Conservation (phyloP, 2,329 filamentous ascomycete genomes). For the Neonectria sp. region DNA sequence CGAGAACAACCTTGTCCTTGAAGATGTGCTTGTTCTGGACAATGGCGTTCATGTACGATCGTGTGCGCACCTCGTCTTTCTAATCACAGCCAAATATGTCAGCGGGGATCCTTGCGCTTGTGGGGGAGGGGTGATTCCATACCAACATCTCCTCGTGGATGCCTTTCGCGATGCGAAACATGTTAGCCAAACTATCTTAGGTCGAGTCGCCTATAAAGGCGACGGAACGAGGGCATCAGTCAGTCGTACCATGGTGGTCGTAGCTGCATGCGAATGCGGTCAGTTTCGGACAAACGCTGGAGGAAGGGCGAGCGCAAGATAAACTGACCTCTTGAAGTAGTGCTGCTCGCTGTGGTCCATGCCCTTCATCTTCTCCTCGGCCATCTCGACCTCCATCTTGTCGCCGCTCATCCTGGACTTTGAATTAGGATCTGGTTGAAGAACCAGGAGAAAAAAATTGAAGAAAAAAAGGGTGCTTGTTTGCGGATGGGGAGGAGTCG, state of each 20-base stretch:
- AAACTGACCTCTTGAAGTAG: conserved; percentile 93
- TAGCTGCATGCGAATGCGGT: conserved; percentile 74
- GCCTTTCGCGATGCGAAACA: conserved; percentile 67
- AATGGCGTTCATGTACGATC: conserved; percentile 97
- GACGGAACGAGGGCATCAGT: conserved; percentile 45
- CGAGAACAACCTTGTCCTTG: conserved; percentile 87
- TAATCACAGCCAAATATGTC: conserved; percentile 55
- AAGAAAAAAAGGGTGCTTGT: conserved; percentile 9
- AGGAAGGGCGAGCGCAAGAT: conserved; percentile 19
- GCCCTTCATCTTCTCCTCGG: conserved; percentile 75
- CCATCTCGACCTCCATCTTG: conserved; percentile 72
- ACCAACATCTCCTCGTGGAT: conserved; percentile 99
- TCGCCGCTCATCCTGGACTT: conserved; percentile 61
- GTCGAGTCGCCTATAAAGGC: conserved; percentile 15
- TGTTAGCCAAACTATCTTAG: conserved; percentile 33
- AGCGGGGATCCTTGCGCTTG: conserved; percentile 37
- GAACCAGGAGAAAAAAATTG: conserved; percentile 7
- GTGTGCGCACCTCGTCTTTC: conserved; percentile 99
- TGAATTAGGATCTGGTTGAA: conserved; percentile 15
- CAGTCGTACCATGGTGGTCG: conserved; percentile 89
- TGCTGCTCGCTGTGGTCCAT: conserved; percentile 98
- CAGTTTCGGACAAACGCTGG: conserved; percentile 46
- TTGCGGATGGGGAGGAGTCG: neutral
- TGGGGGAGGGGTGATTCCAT: conserved; percentile 59
- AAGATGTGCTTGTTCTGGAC: conserved; percentile 97